Conservation (phyloP, 148 eudicot species). For the Pouteria glomerata region DNA sequence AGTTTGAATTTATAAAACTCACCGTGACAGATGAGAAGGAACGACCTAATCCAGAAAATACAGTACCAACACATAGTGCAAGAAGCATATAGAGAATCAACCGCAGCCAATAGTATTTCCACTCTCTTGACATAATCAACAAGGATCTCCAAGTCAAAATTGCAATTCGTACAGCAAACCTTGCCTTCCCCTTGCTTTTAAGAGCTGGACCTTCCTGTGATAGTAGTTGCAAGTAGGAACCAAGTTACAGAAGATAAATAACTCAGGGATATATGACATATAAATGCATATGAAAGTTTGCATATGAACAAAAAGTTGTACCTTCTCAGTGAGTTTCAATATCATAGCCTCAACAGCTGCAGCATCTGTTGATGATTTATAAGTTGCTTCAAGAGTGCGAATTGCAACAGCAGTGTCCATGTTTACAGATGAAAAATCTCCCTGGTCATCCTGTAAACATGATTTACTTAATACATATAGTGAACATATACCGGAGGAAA, state of each 20-base stretch:
- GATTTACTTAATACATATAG: no score
- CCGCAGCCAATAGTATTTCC: constrained; percentile 98
- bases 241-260: background rate
- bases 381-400: constrained; percentile 96
- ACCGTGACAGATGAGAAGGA: constrained; percentile 96
- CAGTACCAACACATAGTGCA: constrained; percentile 81
- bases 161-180: constrained; percentile 55
- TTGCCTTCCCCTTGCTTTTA: constrained; percentile 90
- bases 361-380: constrained; percentile 91
- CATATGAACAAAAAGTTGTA: constrained; percentile 8
- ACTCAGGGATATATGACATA: background rate
- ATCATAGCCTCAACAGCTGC: constrained; percentile 94
- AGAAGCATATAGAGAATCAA: constrained; percentile 73
- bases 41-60: constrained; percentile 87
- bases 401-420: constrained; percentile 99
- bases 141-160: constrained; percentile 94
- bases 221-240: constrained; percentile 12
- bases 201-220: constrained; percentile 82
- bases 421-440: constrained; percentile 89
- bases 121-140: constrained; percentile 93
- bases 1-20: constrained; percentile 22
- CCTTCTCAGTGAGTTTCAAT: constrained; percentile 83
- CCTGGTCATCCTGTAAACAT: constrained; percentile 79
- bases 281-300: background rate
- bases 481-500: no score